These are phyloP conservation scores for Phialemonium atrogriseum DNA, from an alignment of 2,329 filamentous ascomycete genomes.

Conservation along the genomic window DNA sequence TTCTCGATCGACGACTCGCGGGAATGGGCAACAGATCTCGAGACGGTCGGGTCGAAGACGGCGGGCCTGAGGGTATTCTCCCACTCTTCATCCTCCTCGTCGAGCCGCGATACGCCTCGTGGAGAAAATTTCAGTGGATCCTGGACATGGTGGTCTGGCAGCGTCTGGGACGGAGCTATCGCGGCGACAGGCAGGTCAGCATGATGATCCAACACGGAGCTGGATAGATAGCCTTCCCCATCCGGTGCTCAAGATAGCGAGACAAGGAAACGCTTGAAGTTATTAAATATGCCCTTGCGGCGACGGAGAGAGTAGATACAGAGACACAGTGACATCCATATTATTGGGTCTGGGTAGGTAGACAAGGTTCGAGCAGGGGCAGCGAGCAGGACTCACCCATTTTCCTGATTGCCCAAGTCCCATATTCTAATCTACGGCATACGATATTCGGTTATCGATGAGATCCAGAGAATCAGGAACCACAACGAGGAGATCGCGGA, in stretches of 20 bases:
- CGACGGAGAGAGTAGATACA: too few relatives aligned
- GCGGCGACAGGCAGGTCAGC: conserved; percentile 8
- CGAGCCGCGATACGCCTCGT: conserved; percentile 40
- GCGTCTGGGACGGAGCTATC: conserved; percentile 51
- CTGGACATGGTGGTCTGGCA: conserved; percentile 42
- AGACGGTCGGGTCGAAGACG: conserved; percentile 27
- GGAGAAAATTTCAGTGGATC: conserved; percentile 44
- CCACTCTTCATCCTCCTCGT: conserved; percentile 44
- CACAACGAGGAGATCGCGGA: not conserved
- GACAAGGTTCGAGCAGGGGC: too few relatives aligned
- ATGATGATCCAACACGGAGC: conserved; percentile 3
- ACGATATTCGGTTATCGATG: too few relatives aligned
- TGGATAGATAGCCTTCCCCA: too few relatives aligned
- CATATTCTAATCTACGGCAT: conserved; percentile 17
- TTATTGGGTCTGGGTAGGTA: too few relatives aligned
- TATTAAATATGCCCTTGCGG: too few relatives aligned
- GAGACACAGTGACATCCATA: too few relatives aligned
- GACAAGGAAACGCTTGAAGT: too few relatives aligned
- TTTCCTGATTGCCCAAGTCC: conserved; percentile 14
- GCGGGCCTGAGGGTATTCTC: conserved; percentile 42
- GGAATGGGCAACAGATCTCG: conserved; percentile 40
- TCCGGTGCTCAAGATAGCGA: too few relatives aligned
- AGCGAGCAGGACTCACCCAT: conserved; percentile 24
- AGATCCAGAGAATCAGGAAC: too few relatives aligned
- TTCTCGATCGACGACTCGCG: conserved; percentile 53